Percentiles rank a stretch among this genome's conserved stretches.
phyloP scores from a whole-genome alignment of 2,329 filamentous ascomycete genomes.

The Scopulariopsis brevicaulis region DNA sequence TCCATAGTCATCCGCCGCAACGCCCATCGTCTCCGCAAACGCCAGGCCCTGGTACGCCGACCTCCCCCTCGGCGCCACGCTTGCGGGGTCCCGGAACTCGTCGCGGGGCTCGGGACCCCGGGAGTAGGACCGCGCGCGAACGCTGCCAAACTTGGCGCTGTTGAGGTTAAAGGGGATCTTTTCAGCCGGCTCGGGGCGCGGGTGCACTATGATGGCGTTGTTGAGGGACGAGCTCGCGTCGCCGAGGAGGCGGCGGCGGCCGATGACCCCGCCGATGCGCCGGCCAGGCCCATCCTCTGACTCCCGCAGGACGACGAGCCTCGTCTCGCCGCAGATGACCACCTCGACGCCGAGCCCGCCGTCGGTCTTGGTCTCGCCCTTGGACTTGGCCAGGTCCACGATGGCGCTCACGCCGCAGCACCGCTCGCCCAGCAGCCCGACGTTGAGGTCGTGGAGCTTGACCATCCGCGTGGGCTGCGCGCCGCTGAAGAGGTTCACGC shows the following conservation, averaged over 20 bases:
- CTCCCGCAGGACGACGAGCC: slow-evolving; percentile 42
- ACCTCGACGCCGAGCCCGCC: slow-evolving; percentile 39
- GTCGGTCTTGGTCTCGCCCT: slow-evolving; percentile 13
- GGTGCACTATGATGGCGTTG: slow-evolving; percentile 41
- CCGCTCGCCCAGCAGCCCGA: slow-evolving; percentile 44
- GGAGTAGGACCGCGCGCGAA: slow-evolving; percentile 11
- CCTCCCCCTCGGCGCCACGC: slow-evolving; percentile 17
- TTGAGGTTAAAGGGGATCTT: slow-evolving; percentile 40
- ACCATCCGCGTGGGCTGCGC: slow-evolving; percentile 43
- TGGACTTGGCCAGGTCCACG: slow-evolving; percentile 17
- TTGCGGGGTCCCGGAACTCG: slow-evolving; percentile 8
- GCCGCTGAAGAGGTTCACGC: slow-evolving; percentile 44
- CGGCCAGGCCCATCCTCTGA: slow-evolving; percentile 34
- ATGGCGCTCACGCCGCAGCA: slow-evolving; percentile 40
- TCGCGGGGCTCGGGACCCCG: not conserved
- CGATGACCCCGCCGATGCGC: slow-evolving; percentile 25
- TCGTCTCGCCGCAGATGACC: slow-evolving; percentile 41
- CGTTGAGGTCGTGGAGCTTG: slow-evolving; percentile 38
- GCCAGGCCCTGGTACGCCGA: slow-evolving; percentile 24
- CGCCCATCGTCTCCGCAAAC: slow-evolving; percentile 38
- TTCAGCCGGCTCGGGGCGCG: slow-evolving; percentile 23
- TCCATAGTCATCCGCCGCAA: slow-evolving; percentile 39
- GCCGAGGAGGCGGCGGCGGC: slow-evolving; percentile 16
- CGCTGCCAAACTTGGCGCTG: slow-evolving; percentile 26
- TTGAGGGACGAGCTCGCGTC: slow-evolving; percentile 23